Conservation (phyloP, 257 asterid species). For the Capsicum chinense region DNA sequence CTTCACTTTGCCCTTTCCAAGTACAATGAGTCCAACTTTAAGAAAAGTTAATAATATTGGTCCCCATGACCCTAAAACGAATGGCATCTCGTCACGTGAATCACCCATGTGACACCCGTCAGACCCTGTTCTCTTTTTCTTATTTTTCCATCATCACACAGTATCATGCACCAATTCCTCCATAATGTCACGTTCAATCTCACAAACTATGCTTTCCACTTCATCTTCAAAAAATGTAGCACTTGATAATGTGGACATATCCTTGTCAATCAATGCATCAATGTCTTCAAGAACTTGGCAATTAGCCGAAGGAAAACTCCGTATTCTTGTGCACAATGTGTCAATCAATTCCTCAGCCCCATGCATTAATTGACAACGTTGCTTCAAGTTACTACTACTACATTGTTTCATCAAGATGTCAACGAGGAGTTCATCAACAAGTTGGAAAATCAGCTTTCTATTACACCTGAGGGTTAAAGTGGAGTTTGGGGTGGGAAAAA, state of each 20-base stretch:
- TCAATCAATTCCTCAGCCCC: slow-evolving; percentile 39
- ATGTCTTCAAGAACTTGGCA: slow-evolving; percentile 75
- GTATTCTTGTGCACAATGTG: slow-evolving; percentile 49
- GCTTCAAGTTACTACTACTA: neutral
- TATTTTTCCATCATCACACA: neutral
- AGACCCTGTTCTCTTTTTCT: slow-evolving; percentile 34
- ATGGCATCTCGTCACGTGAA: slow-evolving; percentile 68
- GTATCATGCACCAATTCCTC: slow-evolving; percentile 62
- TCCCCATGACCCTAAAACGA: slow-evolving; percentile 27
- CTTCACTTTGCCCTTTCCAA: slow-evolving; percentile 30
- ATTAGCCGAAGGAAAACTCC: slow-evolving; percentile 54
- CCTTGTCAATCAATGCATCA: slow-evolving; percentile 59
- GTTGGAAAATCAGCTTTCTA: slow-evolving; percentile 73
- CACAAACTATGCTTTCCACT: slow-evolving; percentile 54
- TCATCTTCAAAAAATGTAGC: slow-evolving; percentile 42
- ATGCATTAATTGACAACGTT: neutral
- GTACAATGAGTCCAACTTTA: slow-evolving; percentile 38
- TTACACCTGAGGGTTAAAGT: slow-evolving; percentile 49
- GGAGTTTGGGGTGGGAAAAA: slow-evolving; percentile 47
- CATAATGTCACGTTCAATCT: slow-evolving; percentile 67
- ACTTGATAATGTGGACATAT: slow-evolving; percentile 34
- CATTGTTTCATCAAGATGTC: slow-evolving; percentile 43
- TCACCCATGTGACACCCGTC: slow-evolving; percentile 59
- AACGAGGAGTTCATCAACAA: slow-evolving; percentile 64
- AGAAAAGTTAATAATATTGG: slow-evolving; percentile 20